phyloP scores from a whole-genome alignment of 2,329 filamentous ascomycete genomes.

The Fusarium newnesense region DNA sequence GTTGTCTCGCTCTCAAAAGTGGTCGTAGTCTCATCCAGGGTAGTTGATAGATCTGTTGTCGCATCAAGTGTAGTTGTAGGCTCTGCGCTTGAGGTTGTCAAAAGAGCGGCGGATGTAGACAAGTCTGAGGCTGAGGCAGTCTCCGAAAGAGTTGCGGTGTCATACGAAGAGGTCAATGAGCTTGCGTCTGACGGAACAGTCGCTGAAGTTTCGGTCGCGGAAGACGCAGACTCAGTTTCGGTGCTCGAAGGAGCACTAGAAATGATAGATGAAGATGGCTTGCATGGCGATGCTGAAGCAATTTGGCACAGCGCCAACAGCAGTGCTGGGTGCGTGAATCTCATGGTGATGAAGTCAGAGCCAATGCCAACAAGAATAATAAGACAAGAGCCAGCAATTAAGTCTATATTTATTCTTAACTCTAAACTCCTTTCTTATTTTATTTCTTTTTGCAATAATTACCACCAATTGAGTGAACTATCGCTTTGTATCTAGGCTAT shows the following conservation, averaged over 20 bases:
- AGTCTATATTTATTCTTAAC: neutral
- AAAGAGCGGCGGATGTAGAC: neutral
- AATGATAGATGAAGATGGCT: neutral
- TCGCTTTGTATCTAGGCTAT: neutral
- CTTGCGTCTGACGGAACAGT: too few species aligned
- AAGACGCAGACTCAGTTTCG: neutral
- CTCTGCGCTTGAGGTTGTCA: neutral
- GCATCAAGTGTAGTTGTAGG: neutral
- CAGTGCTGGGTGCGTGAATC: neutral
- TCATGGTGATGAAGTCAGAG: neutral
- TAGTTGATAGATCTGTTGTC: neutral
- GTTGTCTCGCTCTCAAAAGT: neutral
- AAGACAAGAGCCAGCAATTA: neutral
- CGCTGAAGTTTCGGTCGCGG: fast-evolving
- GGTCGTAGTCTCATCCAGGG: neutral
- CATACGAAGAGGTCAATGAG: too few species aligned
- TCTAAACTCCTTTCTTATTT: neutral
- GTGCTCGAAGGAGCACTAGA: neutral
- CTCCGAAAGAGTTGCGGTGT: too few species aligned
- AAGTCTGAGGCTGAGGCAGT: neutral
- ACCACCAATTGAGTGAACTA: neutral
- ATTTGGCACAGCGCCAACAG: neutral
- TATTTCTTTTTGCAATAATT: neutral
- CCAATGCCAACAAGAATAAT: fast-evolving
- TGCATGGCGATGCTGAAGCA: neutral